Evolutionary conservation across 192 early-diverging fungal genomes (phyloP), one percentile per base, ranked within the genome.

Genomic region (Allomyces arbusculus): DNA sequence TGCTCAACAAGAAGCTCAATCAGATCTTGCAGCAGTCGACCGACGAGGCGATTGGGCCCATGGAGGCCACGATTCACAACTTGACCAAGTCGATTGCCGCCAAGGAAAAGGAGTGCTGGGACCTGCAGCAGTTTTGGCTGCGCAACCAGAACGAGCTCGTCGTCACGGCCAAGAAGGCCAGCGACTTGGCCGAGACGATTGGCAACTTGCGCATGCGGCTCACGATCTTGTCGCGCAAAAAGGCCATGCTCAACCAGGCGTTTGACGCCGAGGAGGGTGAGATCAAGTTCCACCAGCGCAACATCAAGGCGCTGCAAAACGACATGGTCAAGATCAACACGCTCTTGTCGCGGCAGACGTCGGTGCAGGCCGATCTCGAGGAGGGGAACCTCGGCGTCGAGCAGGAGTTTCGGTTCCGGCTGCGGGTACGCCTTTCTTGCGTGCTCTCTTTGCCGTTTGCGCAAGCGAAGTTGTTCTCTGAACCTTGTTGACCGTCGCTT

Each of bases 61-160:
- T 84, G 7, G 82, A 84, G 76, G 79, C 82, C 0, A 84, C 82
- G 23, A 84, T 84, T 55, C 75, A 82, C 72, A 84, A 83, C 67
- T 65, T 84, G n/a, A 70, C 69, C 58, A 83, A 83, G 61, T 65
- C 69, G 1, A 74, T 84, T 40, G 62, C 65, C 5, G n/a, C 40
- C 44, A 82, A 83, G 66, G 79, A 84, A 61, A 76, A 72, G 65
- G 82, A 83, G 58, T 78, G 74, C 66, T 68, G 69, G 16, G 72
- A 83, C 64, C 70, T 83, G 14, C 76, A 78, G 26, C 79, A 78
- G 26, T 82, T 75, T 69, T 84, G 82, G 82, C 71, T 84, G 61
- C 69, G 78, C 14, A 71, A 79, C 10, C 82, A 84, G 68, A 84
- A 80, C 62, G 81, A 84, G 65, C 71, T 84, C 23, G 81, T 84